A percentile compares a stretch with the other conserved stretches of the same genome.
Conservation (phyloP, 306 rosid species). For the Amphicarpaea edgeworthii region DNA sequence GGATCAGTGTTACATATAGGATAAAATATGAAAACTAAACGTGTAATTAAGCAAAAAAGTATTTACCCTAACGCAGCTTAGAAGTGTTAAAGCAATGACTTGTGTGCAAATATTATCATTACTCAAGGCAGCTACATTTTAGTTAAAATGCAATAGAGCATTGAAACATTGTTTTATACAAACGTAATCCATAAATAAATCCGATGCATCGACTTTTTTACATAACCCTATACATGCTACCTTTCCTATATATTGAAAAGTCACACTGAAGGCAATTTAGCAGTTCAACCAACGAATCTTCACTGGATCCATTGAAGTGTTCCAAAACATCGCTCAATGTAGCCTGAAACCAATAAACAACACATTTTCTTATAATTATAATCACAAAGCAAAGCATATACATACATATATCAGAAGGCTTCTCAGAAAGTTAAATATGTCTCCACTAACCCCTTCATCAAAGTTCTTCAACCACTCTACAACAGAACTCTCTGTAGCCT, state of each 20-base stretch:
- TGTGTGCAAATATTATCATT: not conserved
- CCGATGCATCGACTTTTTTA: slow-evolving; percentile 28
- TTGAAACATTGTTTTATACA: not conserved
- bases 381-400: slow-evolving; percentile 6
- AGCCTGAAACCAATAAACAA: slow-evolving; percentile 64
- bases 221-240: slow-evolving; percentile 63
- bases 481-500: slow-evolving; percentile 71
- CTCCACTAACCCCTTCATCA: slow-evolving; percentile 68
- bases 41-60: not conserved
- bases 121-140: not conserved
- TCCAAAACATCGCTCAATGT: slow-evolving; percentile 56
- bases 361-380: not conserved
- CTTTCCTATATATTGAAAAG: slow-evolving; percentile 70
- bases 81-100: not conserved
- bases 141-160: not conserved
- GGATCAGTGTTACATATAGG: not conserved
- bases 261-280: slow-evolving; percentile 72
- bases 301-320: slow-evolving; percentile 69
- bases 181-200: not conserved
- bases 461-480: slow-evolving; percentile 71
- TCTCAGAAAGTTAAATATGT: slow-evolving; percentile 19
- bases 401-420: slow-evolving; percentile 14
- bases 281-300: slow-evolving; percentile 61
- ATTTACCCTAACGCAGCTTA: not conserved
- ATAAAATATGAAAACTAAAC: not conserved